Percentiles rank a stretch among this genome's conserved stretches.
phyloP scores from a whole-genome alignment of 306 rosid genomes.

The Vachellia pachyceras region DNA sequence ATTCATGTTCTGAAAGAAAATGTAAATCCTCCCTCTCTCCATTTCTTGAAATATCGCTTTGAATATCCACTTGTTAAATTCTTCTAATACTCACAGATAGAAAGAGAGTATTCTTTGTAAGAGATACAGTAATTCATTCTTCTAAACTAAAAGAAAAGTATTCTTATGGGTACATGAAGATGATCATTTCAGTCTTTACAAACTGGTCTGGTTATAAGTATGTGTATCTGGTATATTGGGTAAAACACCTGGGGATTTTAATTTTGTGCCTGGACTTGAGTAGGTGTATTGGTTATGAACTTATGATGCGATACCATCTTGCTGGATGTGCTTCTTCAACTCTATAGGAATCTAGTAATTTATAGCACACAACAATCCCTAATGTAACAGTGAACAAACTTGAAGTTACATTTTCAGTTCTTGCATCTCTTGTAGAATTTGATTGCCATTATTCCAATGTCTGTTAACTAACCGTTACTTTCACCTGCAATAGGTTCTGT shows the following conservation, averaged over 20 bases:
- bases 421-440: slow-evolving; percentile 28
- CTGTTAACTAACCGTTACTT: neutral
- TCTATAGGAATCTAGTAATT: slow-evolving; percentile 27
- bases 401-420: slow-evolving; percentile 21
- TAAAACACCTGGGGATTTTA: neutral
- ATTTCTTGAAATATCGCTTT: neutral
- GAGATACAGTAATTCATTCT: neutral
- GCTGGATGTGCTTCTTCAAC: slow-evolving; percentile 19
- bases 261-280: neutral
- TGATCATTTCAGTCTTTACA: neutral
- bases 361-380: neutral
- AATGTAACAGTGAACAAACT: slow-evolving; percentile 14
- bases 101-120: neutral
- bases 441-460: neutral
- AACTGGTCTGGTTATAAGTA: neutral
- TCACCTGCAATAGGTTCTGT: neutral
- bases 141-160: neutral
- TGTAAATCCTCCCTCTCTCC: neutral
- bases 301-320: slow-evolving; percentile 4
- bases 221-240: too few species aligned
- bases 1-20: neutral
- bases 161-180: neutral
- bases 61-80: neutral
- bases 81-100: neutral
- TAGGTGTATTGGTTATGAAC: neutral